phyloP scores from a whole-genome alignment of 768 basidiomycete genomes.

The Daedalea quercina region DNA sequence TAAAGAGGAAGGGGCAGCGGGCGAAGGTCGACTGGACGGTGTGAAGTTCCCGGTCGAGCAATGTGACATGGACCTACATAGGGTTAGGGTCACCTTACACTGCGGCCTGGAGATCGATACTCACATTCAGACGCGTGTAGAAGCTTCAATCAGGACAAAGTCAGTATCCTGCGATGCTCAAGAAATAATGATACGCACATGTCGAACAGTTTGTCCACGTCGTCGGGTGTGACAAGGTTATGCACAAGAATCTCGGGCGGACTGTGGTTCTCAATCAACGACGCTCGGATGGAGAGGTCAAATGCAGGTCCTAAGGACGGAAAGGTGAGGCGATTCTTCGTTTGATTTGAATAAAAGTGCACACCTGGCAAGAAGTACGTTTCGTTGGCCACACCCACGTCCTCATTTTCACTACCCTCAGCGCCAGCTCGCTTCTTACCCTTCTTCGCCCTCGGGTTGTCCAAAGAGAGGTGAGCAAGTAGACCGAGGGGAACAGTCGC shows the following conservation, averaged over 20 bases:
- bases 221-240: slow-evolving; percentile 68
- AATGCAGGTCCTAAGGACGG: slow-evolving; percentile 53
- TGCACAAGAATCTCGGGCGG: slow-evolving; percentile 80
- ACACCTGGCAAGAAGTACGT: slow-evolving; percentile 75
- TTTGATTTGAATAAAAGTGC: slow-evolving; percentile 6
- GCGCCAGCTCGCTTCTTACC: slow-evolving; percentile 27
- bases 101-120: slow-evolving; percentile 11
- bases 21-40: slow-evolving; percentile 74
- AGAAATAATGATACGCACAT: slow-evolving; percentile 44
- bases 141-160: slow-evolving; percentile 38
- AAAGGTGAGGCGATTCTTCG: neutral
- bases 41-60: slow-evolving; percentile 78
- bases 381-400: slow-evolving; percentile 75
- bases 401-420: slow-evolving; percentile 37
- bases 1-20: slow-evolving; percentile 86
- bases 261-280: slow-evolving; percentile 69
- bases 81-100: neutral
- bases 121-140: slow-evolving; percentile 62
- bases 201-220: slow-evolving; percentile 79
- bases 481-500: slow-evolving; percentile 69
- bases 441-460: slow-evolving; percentile 41
- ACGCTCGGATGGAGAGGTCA: slow-evolving; percentile 61
- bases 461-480: slow-evolving; percentile 65
- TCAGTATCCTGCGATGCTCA: slow-evolving; percentile 8
- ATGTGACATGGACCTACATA: slow-evolving; percentile 69